Percentiles rank a stretch among this genome's conserved stretches.
Evolutionary conservation across 768 basidiomycete species (phyloP).

Genomic region (Lactifluus piperatus): DNA sequence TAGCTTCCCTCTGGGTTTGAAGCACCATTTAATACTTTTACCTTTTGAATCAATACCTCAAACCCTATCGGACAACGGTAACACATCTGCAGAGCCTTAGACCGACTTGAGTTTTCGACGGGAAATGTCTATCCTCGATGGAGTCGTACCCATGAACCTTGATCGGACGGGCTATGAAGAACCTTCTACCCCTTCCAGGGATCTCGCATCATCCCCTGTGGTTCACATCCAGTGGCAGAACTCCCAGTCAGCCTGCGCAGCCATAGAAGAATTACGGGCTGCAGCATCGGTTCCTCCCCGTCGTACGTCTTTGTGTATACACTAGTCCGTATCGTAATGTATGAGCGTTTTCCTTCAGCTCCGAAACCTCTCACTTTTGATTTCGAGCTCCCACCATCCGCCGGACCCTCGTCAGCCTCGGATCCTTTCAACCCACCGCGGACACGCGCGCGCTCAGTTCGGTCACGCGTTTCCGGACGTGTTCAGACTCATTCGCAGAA

Average conservation of each 20-base stretch:
- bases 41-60: neutral
- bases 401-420: neutral
- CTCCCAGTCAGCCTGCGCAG: slow-evolving; percentile 15
- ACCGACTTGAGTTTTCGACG: neutral
- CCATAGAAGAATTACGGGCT: slow-evolving; percentile 10
- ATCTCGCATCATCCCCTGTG: neutral
- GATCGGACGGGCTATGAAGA: neutral
- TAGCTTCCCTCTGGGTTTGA: too few relatives aligned
- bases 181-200: slow-evolving; percentile 8
- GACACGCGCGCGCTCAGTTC: neutral
- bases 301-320: neutral
- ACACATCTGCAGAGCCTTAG: neutral
- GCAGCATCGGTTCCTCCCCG: slow-evolving; percentile 6
- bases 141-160: slow-evolving; percentile 3
- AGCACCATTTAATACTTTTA: neutral
- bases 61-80: neutral
- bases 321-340: neutral
- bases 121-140: slow-evolving; percentile 12
- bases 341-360: neutral
- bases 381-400: slow-evolving; percentile 8
- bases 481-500: slow-evolving; percentile 7
- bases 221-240: slow-evolving; percentile 16
- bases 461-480: neutral
- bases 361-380: slow-evolving; percentile 12
- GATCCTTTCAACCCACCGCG: slow-evolving; percentile 1